Evolutionary conservation across 805 yeast species (phyloP), one percentile per base, ranked within the genome.

Genomic region (Candida chilensis): DNA sequence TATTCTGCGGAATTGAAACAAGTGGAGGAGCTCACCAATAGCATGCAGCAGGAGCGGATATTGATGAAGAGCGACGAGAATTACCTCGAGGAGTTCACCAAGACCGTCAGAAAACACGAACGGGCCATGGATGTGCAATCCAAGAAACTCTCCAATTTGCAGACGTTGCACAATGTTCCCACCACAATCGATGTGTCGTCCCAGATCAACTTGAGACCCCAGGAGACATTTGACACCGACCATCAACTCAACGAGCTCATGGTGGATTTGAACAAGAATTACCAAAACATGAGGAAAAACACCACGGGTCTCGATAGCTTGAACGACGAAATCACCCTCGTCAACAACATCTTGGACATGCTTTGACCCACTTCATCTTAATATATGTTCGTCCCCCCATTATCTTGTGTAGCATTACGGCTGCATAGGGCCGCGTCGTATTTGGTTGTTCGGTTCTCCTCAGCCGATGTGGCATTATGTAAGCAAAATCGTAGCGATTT

Each of bases 261-360:
- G 7, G 13, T 6, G 25, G 25, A 22, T 7, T 22, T 22, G 25
- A 22, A 22, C 13, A 22, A 7, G 12, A 12, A 22, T 11, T 22
- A n/a, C 15, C 15, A 22, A 7, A 6, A 5, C 7, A 22, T 22
- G 14, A n/a, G 25, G 25, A 7, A 22, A 15, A 22, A 22, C 25
- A 22, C 25, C 6, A 15, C 15, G 14, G 25, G 25, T 12, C 25
- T 22, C 25, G 6, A 11, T 22, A 7, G 13, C 7, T n/a, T 22
- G 13, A n/a, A 11, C 12, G 25, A 22, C 7, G 6, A 22, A 15
- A n/a, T 22, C 15, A 11, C 7, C 25, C 6, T 22, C 7, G 25
- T 22, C 7, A 22, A 22, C 25, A 22, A 22, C 13, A 22, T 22
- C 13, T 22, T 22, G 25, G 25, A 22, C 15, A 22, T 22, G 25